Evolutionary conservation across 371 early-diverging fungal species (phyloP), one percentile per base, ranked within the genome.

Genomic region (Neoconidiobolus thromboides): DNA sequence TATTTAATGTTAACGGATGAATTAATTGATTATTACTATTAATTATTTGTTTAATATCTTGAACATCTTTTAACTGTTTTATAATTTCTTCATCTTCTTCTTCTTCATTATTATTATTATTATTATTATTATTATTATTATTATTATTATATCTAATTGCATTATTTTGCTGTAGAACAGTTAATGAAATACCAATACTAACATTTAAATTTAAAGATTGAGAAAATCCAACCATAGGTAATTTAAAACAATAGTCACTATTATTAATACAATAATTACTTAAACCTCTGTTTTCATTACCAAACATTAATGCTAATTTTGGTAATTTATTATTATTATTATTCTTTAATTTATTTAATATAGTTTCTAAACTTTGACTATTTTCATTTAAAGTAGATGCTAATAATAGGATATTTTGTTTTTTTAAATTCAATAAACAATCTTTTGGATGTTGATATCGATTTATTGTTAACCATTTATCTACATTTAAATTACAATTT

Each of bases 271-370:
- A 14, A 48, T 4, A 6, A 12, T 58, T 58, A 12, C 48, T 38
- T 7, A 48, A 1, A 6, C 58, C 58, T 48, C 58, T 7, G 2
- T 37, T 4, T 58, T 58, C 58, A 39, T 58, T 58, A 48, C 58
- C 58, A 58, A 58, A 58, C 14, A 48, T 40, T 15, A 58, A 14
- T 10, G 58, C 58, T 10, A 58, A 48, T 48, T 58, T 58, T 39
- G 57, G 57, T 12, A 43, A 44, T 14, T 49, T 49, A 4, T 49
- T 26, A 14, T 5, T 3, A 14, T 14, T 38, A 3, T 26, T 26
- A 26, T 9, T 15, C 15, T 43, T 43, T 37, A 58, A 58, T 36
- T 58, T 40, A 5, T 58, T 49, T 14, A 58, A 14, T 10, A 58
- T 26, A 14, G 46, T 48, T 2, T 26, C 48, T 10, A 58, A 40